These are phyloP conservation scores for Artemisia annua DNA, from an alignment of 129 eudicot genomes.

Conservation along the genomic window DNA sequence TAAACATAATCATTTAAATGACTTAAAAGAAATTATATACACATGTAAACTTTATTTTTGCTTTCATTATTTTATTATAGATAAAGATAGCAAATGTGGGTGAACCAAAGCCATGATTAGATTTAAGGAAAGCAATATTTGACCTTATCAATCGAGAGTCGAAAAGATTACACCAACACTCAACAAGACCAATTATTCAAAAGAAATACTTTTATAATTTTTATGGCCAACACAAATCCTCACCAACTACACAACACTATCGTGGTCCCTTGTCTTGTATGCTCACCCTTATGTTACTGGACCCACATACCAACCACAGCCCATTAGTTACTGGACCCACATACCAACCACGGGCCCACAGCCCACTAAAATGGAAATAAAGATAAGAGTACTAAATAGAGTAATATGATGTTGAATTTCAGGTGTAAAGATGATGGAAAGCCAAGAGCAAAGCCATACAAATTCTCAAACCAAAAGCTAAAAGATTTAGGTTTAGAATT, in stretches of 20 bases:
- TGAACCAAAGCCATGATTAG: slow-evolving; percentile 22
- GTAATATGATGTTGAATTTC: slow-evolving; percentile 21
- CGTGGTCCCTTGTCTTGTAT: slow-evolving; percentile 23
- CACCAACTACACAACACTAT: slow-evolving; percentile 36
- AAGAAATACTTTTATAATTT: neutral
- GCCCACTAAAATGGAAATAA: no score
- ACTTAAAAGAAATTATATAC: neutral
- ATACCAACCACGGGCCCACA: no score
- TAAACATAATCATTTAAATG: neutral
- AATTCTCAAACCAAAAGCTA: slow-evolving; percentile 86
- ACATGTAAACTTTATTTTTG: neutral
- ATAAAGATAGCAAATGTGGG: slow-evolving; percentile 20
- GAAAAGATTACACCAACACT: slow-evolving; percentile 7
- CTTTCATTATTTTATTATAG: slow-evolving; percentile 2
- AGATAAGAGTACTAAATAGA: neutral
- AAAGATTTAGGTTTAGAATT: slow-evolving; percentile 89
- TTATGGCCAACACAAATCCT: slow-evolving; percentile 29
- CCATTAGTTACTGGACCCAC: neutral
- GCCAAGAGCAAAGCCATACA: slow-evolving; percentile 87
- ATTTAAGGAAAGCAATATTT: slow-evolving; percentile 6
- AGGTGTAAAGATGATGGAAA: slow-evolving; percentile 90
- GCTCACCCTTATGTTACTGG: neutral
- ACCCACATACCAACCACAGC: slow-evolving; percentile 28
- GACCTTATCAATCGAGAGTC: slow-evolving; percentile 21
- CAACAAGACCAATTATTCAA: neutral